Base-by-base conservation (phyloP, 306 rosid genomes). In the Vigna reflexopilosa region DNA sequence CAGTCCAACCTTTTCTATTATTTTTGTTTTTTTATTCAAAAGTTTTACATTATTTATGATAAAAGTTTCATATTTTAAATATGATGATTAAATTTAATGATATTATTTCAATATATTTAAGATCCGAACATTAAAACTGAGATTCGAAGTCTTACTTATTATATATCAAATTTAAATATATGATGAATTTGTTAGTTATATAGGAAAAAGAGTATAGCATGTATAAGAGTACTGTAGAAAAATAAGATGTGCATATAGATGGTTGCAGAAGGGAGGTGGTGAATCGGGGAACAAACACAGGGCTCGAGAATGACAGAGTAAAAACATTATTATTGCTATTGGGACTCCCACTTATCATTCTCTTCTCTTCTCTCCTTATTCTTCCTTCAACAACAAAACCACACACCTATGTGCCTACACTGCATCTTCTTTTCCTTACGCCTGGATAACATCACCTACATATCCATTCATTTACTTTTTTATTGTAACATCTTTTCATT, bases 231-330 rank as follows among this genome's bases (percentile, higher is more conserved):
- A 65, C 15, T 17, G 32, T 40, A 65, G 26, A 26, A 26, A 26
- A 26, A 64, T 64, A 7, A 30, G 19, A 65, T 40, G 5, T 40
- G 22, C 22, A 20, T 20, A 20, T 20, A 20, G 22, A 20, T 20
- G 45, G 12, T 1, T 69, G 45, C 16, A 69, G 44, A 16, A 0
- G 78, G 45, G 59, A 72, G 77, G 88, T 78, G 88, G 95, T 90
- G 85, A 90, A 88, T 88, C 79, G 74, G 90, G 91, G 93, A 87
- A 90, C 93, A 85, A 47, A 80, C 93, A 81, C 93, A 85, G 85
- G 96, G 96, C 96, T 90, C 93, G 96, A 90, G 96, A 84, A 88
- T 75, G 81, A 78, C 67, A 77, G 49, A 36, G 20, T 16, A 48
- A 77, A 70, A 79, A 73, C 10, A 9, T 42, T 9, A 9, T 9